Evolutionary conservation across 2,329 filamentous ascomycete species (phyloP).

Genomic region (Fusarium incarnatum): DNA sequence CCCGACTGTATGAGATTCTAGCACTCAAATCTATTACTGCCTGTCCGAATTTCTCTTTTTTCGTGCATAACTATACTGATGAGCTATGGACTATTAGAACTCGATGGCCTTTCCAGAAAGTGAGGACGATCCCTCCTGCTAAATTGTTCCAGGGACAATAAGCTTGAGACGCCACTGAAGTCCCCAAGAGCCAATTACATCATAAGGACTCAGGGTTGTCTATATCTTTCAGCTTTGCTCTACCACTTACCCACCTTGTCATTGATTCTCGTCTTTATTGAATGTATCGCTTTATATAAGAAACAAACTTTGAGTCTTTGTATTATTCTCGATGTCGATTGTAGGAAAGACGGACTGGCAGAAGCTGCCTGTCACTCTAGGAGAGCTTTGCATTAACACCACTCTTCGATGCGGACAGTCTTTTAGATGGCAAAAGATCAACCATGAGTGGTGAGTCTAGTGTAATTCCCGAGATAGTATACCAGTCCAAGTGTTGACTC

Average conservation of each 20-base stretch:
- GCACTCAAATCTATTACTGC: neutral
- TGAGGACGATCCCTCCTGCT: neutral
- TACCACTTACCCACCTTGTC: neutral
- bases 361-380: conserved; percentile 83
- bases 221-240: conserved; percentile 11
- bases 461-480: neutral
- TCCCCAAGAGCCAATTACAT: conserved; percentile 17
- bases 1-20: neutral
- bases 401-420: conserved; percentile 95
- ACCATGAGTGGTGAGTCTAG: conserved; percentile 78
- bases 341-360: conserved; percentile 80
- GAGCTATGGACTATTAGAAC: neutral
- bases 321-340: conserved; percentile 49
- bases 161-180: neutral
- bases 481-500: conserved; percentile 5
- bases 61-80: neutral
- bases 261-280: neutral
- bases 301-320: neutral
- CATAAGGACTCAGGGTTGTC: conserved; percentile 13
- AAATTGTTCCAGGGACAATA: conserved; percentile 8
- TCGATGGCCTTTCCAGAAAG: neutral
- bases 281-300: neutral
- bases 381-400: conserved; percentile 93
- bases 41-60: neutral
- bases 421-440: conserved; percentile 91